Conservation (phyloP, 2,329 filamentous ascomycete genomes). For the Cladosporium sp. region DNA sequence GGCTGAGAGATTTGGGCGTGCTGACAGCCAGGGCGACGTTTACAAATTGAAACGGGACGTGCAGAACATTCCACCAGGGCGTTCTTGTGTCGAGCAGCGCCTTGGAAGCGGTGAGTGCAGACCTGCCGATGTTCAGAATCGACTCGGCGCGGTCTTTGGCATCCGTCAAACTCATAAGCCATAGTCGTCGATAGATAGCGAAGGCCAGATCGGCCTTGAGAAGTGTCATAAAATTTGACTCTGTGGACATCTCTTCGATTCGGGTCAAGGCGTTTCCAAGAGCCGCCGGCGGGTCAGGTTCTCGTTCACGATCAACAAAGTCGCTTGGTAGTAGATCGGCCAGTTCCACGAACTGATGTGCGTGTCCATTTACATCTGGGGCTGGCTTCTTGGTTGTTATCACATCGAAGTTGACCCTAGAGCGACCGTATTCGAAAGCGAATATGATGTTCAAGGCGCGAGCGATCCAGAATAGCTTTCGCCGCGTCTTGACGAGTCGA, state of each 20-base stretch:
- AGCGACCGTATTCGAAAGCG: slow-evolving; percentile 56
- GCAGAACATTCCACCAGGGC: slow-evolving; percentile 44
- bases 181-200: slow-evolving; percentile 44
- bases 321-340: slow-evolving; percentile 32
- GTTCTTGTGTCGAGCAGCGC: slow-evolving; percentile 32
- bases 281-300: slow-evolving; percentile 33
- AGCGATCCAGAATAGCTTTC: slow-evolving; percentile 45
- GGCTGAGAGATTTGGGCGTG: slow-evolving; percentile 33
- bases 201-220: slow-evolving; percentile 51
- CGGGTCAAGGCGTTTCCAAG: slow-evolving; percentile 28
- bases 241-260: slow-evolving; percentile 29
- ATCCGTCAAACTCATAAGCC: slow-evolving; percentile 35
- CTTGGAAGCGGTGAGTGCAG: slow-evolving; percentile 33
- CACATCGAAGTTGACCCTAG: slow-evolving; percentile 47
- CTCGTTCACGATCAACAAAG: slow-evolving; percentile 30
- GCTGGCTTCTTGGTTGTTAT: slow-evolving; percentile 36
- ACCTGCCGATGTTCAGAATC: slow-evolving; percentile 34
- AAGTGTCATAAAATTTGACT: slow-evolving; percentile 39
- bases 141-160: slow-evolving; percentile 35
- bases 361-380: slow-evolving; percentile 24
- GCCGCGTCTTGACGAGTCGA: slow-evolving; percentile 27
- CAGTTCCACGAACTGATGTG: slow-evolving; percentile 31
- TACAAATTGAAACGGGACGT: slow-evolving; percentile 40
- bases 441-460: slow-evolving; percentile 56
- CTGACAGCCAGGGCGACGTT: slow-evolving; percentile 40